Evolutionary conservation across 352 stramenopile species (phyloP).

Genomic region (Phytophthora pluvialis): DNA sequence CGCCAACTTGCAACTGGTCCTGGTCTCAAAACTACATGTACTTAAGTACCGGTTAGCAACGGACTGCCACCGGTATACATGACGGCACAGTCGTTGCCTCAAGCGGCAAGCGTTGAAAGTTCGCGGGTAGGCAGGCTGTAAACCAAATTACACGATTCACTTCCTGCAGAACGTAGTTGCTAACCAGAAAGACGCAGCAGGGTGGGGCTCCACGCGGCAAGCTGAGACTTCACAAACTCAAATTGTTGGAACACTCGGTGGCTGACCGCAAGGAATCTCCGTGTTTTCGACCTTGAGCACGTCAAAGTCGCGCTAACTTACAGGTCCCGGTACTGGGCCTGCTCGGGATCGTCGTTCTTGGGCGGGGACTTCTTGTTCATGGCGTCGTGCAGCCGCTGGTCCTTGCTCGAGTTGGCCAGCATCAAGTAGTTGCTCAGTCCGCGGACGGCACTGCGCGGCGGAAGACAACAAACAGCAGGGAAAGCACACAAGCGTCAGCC

Average conservation of each 20-base stretch:
- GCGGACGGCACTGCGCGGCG: slow-evolving; percentile 62
- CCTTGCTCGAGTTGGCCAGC: slow-evolving; percentile 90
- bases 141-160: too few species aligned
- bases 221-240: too few species aligned
- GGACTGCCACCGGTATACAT: too few species aligned
- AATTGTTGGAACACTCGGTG: background rate
- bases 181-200: too few species aligned
- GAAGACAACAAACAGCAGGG: slow-evolving; percentile 7
- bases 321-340: slow-evolving; percentile 84
- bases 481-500: slow-evolving; percentile 1
- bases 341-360: slow-evolving; percentile 44
- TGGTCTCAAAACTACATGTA: too few species aligned
- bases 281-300: slow-evolving; percentile 6
- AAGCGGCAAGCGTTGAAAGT: too few species aligned
- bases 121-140: too few species aligned
- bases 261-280: background rate
- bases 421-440: slow-evolving; percentile 90
- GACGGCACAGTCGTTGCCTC: too few species aligned
- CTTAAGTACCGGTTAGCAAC: too few species aligned
- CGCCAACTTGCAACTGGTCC: too few species aligned
- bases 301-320: slow-evolving; percentile 36
- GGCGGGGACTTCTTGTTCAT: slow-evolving; percentile 70
- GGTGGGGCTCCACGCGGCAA: too few species aligned
- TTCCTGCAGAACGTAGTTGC: too few species aligned
- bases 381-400: slow-evolving; percentile 82